Conservation (phyloP, 441 rosid genomes). For the Erysimum pusillum region DNA sequence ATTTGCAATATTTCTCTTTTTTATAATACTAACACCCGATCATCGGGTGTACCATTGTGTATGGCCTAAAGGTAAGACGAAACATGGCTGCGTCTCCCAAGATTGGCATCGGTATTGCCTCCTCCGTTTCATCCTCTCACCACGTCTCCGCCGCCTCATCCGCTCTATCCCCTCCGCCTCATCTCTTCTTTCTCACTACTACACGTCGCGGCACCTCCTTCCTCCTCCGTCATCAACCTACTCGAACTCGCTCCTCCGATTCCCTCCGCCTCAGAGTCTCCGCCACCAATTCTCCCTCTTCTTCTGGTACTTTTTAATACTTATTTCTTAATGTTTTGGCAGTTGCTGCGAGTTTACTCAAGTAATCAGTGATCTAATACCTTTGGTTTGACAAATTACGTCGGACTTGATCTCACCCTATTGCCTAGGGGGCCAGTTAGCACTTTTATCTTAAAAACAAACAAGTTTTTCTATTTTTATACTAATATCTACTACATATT, state of each 20-base stretch:
- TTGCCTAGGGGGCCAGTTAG: no score
- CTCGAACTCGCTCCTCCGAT: slow-evolving; percentile 46
- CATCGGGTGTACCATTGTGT: no score
- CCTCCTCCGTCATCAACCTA: slow-evolving; percentile 51
- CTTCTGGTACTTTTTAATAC: slow-evolving; percentile 51
- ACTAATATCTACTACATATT: no score
- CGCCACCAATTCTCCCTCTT: slow-evolving; percentile 53
- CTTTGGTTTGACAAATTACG: no score
- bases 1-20: no score
- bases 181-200: slow-evolving; percentile 50
- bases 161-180: slow-evolving; percentile 49
- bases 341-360: slow-evolving; percentile 11
- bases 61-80: slow-evolving; percentile 23
- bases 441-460: no score
- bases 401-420: no score
- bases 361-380: no score
- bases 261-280: slow-evolving; percentile 69
- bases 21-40: no score
- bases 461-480: no score
- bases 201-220: slow-evolving; percentile 47
- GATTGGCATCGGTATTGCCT: slow-evolving; percentile 66
- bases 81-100: slow-evolving; percentile 56
- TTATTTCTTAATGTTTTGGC: neutral
- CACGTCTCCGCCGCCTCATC: slow-evolving; percentile 51
- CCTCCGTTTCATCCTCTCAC: slow-evolving; percentile 50